Evolutionary conservation across 306 rosid species (phyloP), one percentile per base, ranked within the genome.

Genomic region (Luffa acutangula): DNA sequence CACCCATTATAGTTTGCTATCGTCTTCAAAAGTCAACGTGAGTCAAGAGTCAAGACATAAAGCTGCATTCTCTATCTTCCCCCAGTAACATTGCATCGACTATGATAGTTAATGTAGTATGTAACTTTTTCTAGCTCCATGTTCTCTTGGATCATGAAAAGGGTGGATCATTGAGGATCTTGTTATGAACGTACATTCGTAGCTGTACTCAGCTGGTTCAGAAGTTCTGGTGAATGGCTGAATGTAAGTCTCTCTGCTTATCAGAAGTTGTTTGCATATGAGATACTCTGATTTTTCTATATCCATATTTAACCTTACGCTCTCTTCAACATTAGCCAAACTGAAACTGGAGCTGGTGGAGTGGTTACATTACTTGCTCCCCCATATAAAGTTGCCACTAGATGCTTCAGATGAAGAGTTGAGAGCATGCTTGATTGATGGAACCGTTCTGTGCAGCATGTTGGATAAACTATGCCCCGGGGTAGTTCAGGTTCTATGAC

Each of bases 361-460:
- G 78, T 93, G 99, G 98, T 85, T 96, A 76, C 88, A 93, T 88
- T 81, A 59, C 33, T 84, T 89, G 84, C 88, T 95, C 82, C 98
- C 98, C 53, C 82, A 89, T 80, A 62, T 90, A 64, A 87, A 87
- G 83, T 80, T 95, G 79, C 92, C 97, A 33, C 69, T 75, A 81
- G 97, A 89, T 75, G 89, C 91, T 83, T 88, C 98, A 8, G 91
- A 82, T 85, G 96, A 91, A 83, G 97, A 95, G 63, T 72, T 95
- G 75, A 90, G 97, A 82, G 83, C 46, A 34, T 88, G 87, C 84
- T 83, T 95, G 87, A 81, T 78, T 78, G 97, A 95, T 89, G 98
- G 98, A 83, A 85, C 90, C 25, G 82, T 90, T 69, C 85, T 92
- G 45, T 95, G 97, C 85, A 80, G 86, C 83, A 86, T 95, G 69